Percentiles rank a stretch among this genome's conserved stretches.
Conservation (phyloP, 2,329 filamentous ascomycete genomes). For the Pyrenochaeta sp. region DNA sequence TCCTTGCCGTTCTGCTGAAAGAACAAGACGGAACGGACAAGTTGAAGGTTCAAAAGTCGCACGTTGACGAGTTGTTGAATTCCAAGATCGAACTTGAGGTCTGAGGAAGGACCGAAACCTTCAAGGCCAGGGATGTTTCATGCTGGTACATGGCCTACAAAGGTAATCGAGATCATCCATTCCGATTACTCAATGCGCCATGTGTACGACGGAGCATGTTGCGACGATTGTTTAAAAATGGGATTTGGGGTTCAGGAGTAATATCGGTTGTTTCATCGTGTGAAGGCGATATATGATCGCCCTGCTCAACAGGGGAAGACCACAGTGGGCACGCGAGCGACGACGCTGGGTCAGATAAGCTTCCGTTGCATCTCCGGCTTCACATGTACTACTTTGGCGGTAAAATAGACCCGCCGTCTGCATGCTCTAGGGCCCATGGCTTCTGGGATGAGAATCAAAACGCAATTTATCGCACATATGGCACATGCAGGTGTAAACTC, state of each 20-base stretch:
- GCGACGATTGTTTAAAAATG: constrained; percentile 4
- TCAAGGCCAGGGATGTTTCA: not conserved
- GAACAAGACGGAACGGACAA: constrained; percentile 66
- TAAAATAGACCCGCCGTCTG: not conserved
- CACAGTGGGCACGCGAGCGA: constrained; percentile 14
- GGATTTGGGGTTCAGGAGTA: constrained; percentile 22
- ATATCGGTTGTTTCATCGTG: constrained; percentile 9
- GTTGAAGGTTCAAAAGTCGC: constrained; percentile 67
- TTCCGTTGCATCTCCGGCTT: not conserved
- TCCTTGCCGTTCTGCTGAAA: constrained; percentile 81
- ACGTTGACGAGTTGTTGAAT: constrained; percentile 73
- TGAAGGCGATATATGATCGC: not conserved
- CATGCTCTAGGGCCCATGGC: no score
- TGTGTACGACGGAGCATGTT: not conserved
- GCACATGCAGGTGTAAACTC: not conserved
- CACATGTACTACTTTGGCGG: not conserved
- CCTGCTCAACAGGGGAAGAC: constrained; percentile 9
- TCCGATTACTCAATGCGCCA: not conserved
- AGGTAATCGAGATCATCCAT: not conserved
- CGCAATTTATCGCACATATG: not conserved
- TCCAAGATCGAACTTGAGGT: constrained; percentile 52
- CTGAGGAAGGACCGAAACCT: constrained; percentile 13
- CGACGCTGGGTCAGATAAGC: not conserved
- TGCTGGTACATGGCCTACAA: not conserved
- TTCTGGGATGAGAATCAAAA: not conserved